phyloP scores from a whole-genome alignment of 2,329 filamentous ascomycete genomes.

The Hirsutella minnesotensis region DNA sequence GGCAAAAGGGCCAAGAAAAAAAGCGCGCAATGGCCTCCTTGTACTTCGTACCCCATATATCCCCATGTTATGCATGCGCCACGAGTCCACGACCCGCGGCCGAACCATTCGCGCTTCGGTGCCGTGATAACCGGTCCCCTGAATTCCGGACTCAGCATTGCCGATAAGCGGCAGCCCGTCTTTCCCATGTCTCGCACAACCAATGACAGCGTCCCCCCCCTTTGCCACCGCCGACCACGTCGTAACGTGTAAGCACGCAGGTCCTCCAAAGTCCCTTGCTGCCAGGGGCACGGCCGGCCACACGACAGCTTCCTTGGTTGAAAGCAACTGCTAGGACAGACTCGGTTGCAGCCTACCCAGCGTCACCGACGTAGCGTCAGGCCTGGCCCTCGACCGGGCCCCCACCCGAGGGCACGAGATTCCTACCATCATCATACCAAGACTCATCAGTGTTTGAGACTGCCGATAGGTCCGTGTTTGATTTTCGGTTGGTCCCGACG shows the following conservation, averaged over 20 bases:
- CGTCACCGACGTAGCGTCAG: constrained; percentile 1
- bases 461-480: constrained; percentile 3
- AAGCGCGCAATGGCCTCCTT: not conserved
- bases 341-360: not conserved
- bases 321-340: not conserved
- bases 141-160: constrained; percentile 2
- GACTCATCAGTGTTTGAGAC: constrained; percentile 15
- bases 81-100: constrained; percentile 2
- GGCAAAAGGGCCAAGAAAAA: too few species aligned
- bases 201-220: constrained; percentile 1
- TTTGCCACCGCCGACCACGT: too few species aligned
- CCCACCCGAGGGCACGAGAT: not conserved
- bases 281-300: not conserved
- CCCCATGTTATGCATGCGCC: not conserved
- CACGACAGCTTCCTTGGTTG: not conserved
- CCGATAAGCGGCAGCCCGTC: not conserved
- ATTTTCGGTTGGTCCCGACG: constrained; percentile 13
- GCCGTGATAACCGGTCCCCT: constrained; percentile 12
- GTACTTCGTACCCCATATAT: not conserved
- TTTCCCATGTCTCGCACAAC: not conserved
- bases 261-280: not conserved
- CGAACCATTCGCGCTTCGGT: constrained; percentile 7
- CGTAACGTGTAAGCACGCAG: too few species aligned
- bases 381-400: constrained; percentile 3
- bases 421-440: constrained; percentile 19